These are phyloP conservation scores for Cladosporium sp. DNA, from an alignment of 2,329 filamentous ascomycete species.

Conservation along the genomic window DNA sequence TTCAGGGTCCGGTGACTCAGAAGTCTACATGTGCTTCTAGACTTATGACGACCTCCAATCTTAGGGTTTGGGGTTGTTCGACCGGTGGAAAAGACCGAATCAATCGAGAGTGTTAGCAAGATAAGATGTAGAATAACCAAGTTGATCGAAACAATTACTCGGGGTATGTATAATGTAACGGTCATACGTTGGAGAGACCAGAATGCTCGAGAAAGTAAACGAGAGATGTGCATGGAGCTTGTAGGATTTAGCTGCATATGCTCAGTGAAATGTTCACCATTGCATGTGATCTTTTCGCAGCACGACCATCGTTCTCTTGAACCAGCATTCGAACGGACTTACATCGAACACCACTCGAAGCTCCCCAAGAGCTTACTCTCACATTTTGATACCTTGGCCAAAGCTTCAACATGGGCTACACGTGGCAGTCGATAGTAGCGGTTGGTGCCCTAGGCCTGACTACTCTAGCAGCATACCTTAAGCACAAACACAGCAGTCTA, in stretches of 20 bases:
- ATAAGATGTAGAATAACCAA: neutral
- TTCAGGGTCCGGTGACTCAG: neutral
- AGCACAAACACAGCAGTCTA: neutral
- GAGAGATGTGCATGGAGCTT: neutral
- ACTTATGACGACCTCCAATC: neutral
- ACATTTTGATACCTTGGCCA: too few species aligned
- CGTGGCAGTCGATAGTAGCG: neutral
- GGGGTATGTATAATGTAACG: neutral
- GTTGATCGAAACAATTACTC: neutral
- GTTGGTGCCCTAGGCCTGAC: neutral
- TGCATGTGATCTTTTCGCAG: too few species aligned
- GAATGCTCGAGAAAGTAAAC: neutral
- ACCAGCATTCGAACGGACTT: too few species aligned
- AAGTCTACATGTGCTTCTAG: neutral
- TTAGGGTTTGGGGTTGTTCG: neutral
- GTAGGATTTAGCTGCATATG: neutral
- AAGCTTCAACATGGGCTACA: neutral
- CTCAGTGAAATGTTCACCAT: too few species aligned
- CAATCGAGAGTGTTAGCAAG: neutral
- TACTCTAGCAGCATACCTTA: neutral
- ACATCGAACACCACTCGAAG: too few species aligned
- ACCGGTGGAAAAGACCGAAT: neutral
- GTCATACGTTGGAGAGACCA: neutral
- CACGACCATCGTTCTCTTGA: too few species aligned
- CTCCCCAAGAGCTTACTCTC: too few species aligned